Conservation (phyloP, 768 basidiomycete species). For the Pisolithus albus region DNA sequence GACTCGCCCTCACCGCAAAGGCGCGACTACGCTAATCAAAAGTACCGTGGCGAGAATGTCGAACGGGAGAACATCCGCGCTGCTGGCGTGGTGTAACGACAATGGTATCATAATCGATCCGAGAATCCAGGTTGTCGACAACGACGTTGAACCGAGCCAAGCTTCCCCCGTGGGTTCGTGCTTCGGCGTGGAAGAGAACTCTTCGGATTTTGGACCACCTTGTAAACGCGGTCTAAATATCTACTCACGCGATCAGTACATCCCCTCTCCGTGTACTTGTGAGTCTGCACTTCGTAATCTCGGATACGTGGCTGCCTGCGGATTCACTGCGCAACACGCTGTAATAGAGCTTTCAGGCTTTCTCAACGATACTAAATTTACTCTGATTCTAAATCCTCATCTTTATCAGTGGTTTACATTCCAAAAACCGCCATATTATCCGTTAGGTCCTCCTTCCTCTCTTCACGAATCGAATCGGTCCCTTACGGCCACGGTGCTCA, state of each 20-base stretch:
- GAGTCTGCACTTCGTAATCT: slow-evolving; percentile 11
- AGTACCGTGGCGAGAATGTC: slow-evolving; percentile 14
- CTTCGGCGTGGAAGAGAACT: background rate
- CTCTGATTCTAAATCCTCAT: slow-evolving; percentile 5
- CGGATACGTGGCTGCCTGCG: background rate
- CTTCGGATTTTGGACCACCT: slow-evolving; percentile 3
- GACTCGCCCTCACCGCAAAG: background rate
- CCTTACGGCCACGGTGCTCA: slow-evolving; percentile 55
- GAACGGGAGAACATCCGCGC: slow-evolving; percentile 7
- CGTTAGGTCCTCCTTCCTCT: slow-evolving; percentile 46
- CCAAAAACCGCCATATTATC: slow-evolving; percentile 60
- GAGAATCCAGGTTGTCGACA: slow-evolving; percentile 30
- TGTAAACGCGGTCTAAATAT: slow-evolving; percentile 17
- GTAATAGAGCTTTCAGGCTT: background rate
- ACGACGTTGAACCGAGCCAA: slow-evolving; percentile 4
- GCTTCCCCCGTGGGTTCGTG: background rate
- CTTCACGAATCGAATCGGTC: slow-evolving; percentile 34
- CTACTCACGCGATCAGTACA: slow-evolving; percentile 16
- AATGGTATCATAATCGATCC: slow-evolving; percentile 43
- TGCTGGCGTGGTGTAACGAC: slow-evolving; percentile 45
- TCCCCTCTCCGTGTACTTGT: slow-evolving; percentile 20
- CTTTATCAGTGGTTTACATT: slow-evolving; percentile 51
- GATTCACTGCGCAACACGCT: no score
- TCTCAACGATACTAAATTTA: background rate
- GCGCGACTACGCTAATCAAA: background rate